Evolutionary conservation across 352 stramenopile genomes (phyloP).

Genomic region (Phytopythium chamaehyphon): DNA sequence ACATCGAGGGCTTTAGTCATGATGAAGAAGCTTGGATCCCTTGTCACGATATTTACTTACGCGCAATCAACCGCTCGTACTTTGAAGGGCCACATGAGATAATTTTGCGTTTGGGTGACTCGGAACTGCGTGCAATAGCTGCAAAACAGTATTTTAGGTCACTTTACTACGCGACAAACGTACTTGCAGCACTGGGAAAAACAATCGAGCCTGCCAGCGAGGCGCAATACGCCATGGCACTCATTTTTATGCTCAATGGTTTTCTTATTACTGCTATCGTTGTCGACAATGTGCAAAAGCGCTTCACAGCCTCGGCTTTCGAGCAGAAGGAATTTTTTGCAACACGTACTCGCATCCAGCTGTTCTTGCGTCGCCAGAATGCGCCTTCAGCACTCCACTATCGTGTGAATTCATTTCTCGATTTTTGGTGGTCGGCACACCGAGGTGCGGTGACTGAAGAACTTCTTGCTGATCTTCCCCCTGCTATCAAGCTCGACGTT

Average conservation of each 20-base stretch:
- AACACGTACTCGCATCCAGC: slow-evolving; percentile 43
- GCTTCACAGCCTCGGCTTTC: slow-evolving; percentile 44
- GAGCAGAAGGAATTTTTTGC: slow-evolving; percentile 62
- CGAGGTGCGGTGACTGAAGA: slow-evolving; percentile 44
- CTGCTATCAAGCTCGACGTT: slow-evolving; percentile 40
- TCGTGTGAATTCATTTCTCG: slow-evolving; percentile 53
- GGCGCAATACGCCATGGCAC: slow-evolving; percentile 25
- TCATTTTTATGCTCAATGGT: slow-evolving; percentile 44
- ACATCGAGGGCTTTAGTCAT: slow-evolving; percentile 29
- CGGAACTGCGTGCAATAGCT: slow-evolving; percentile 10
- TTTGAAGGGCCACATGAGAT: slow-evolving; percentile 10
- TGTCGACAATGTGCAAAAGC: slow-evolving; percentile 50
- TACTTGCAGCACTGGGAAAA: slow-evolving; percentile 34
- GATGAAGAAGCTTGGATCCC: slow-evolving; percentile 29
- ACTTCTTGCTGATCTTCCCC: slow-evolving; percentile 43
- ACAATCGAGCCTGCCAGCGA: slow-evolving; percentile 38
- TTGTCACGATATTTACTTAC: slow-evolving; percentile 15
- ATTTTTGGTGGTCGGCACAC: slow-evolving; percentile 69
- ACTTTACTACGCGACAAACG: slow-evolving; percentile 36
- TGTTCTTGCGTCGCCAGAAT: slow-evolving; percentile 48
- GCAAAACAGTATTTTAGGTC: slow-evolving; percentile 31
- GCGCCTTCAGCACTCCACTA: slow-evolving; percentile 39
- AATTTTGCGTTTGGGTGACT: slow-evolving; percentile 6
- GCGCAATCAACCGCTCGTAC: slow-evolving; percentile 13
- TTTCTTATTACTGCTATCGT: slow-evolving; percentile 39